Conservation (phyloP, 805 yeast genomes). For the Starmera amethionina region DNA sequence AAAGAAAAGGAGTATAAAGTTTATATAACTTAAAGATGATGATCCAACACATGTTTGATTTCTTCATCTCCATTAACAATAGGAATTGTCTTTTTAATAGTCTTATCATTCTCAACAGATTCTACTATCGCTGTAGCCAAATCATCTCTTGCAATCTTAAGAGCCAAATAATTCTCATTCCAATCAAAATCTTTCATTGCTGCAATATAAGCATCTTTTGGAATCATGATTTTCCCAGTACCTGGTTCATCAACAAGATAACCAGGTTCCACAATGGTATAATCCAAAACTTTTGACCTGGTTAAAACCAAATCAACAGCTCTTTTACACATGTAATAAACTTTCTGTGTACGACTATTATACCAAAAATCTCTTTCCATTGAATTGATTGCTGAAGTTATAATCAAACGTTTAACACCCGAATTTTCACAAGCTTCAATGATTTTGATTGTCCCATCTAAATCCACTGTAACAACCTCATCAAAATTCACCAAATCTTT, state of each 20-base stretch:
- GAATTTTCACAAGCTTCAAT: slow-evolving; percentile 38
- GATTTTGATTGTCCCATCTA: slow-evolving; percentile 44
- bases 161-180: slow-evolving; percentile 12
- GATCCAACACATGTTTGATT: slow-evolving; percentile 12
- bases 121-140: slow-evolving; percentile 35
- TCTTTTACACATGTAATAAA: slow-evolving; percentile 44
- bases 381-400: slow-evolving; percentile 43
- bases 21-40: not conserved
- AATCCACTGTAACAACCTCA: slow-evolving; percentile 35
- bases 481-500: slow-evolving; percentile 35
- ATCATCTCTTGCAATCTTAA: slow-evolving; percentile 32
- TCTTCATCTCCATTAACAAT: slow-evolving; percentile 28
- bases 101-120: slow-evolving; percentile 21
- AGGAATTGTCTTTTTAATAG: slow-evolving; percentile 31
- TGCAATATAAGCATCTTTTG: slow-evolving; percentile 1
- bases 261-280: slow-evolving; percentile 45
- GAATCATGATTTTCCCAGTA: slow-evolving; percentile 26
- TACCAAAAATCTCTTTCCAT: slow-evolving; percentile 31
- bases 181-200: not conserved
- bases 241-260: slow-evolving; percentile 26
- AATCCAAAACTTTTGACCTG: slow-evolving; percentile 31
- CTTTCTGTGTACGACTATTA: slow-evolving; percentile 21
- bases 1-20: too few relatives aligned
- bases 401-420: slow-evolving; percentile 31
- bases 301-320: slow-evolving; percentile 38